Base-by-base conservation (phyloP, 2,329 filamentous ascomycete species). In the Gnomoniopsis smithogilvyi region DNA sequence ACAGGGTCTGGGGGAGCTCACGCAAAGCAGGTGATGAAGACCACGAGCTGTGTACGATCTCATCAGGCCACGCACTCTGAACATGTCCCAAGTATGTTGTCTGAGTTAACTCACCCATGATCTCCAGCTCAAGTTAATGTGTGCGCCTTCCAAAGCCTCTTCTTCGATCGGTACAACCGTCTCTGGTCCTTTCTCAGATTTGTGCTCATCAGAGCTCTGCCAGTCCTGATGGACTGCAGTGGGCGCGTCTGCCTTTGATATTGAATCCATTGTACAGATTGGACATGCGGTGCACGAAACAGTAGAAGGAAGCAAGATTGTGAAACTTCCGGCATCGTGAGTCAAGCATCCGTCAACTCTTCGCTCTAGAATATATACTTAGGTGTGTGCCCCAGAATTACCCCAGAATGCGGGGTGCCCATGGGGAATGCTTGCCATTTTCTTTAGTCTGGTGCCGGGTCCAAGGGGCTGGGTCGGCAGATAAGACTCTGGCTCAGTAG, bases 81-180 rank as follows among this genome's bases (percentile, higher is more conserved):
- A 3, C 3, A 11, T n/a, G n/a, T n/a, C n/a, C 22, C 12, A 41
- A 41, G 14, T 11, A n/a, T 34, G 26, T 7, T 30, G 64, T 41
- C 26, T 41, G 38, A 41, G 19, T 14, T 30, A 8, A 65, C 71
- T 45, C 63, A 75, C 74, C 80, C 80, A 85, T 56, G 80, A 83
- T 62, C 80, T 74, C 81, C 81, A 85, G 45, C 79, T 78, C 14
- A 84, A 69, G 51, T 77, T 69, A 62, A 84, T 70, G 64, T 69
- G 64, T 7, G 67, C 70, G 41, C 71, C 69, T 15, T 67, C 53
- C 3, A 66, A 48, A 3, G 69, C 73, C 58, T 72, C 72, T 55
- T 71, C 65, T 15, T 70, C 66, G 38, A 73, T 68, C 15, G 70
- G 65, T 12, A 64, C 48, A 10, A 65, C 59, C 0, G 61, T 59